Conservation (phyloP, 805 yeast genomes). For the Metschnikowia reukaufii region DNA sequence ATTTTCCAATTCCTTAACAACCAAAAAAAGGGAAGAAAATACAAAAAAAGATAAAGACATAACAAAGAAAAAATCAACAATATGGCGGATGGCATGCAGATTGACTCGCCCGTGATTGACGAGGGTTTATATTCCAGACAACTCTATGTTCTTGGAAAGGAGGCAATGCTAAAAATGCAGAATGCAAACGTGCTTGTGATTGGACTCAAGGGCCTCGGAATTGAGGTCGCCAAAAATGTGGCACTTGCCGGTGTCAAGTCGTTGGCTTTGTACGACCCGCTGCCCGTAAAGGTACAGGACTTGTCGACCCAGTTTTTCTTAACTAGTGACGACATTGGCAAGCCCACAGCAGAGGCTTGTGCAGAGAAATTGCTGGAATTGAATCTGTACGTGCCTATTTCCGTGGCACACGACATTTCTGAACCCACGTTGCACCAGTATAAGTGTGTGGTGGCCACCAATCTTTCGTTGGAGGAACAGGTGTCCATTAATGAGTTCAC, state of each 20-base stretch:
- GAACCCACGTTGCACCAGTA: conserved; percentile 55
- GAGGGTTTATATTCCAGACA: conserved; percentile 96
- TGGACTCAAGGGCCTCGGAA: conserved; percentile 90
- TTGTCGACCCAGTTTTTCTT: conserved; percentile 89
- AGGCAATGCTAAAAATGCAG: conserved; percentile 97
- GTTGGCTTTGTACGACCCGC: conserved; percentile 80
- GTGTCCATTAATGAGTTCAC: conserved; percentile 72
- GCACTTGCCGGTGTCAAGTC: conserved; percentile 97
- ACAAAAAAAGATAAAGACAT: background rate
- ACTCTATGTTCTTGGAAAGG: conserved; percentile 93
- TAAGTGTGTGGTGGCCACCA: conserved; percentile 86
- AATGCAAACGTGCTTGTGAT: conserved; percentile 86
- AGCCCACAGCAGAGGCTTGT: conserved; percentile 72
- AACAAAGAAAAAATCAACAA: background rate
- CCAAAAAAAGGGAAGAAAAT: too few relatives aligned
- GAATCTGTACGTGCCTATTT: conserved; percentile 86
- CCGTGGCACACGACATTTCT: conserved; percentile 57
- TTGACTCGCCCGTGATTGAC: conserved; percentile 62
- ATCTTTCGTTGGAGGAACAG: conserved; percentile 68
- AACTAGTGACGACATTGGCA: conserved; percentile 68
- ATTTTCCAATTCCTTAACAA: too few relatives aligned
- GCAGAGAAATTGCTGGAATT: conserved; percentile 71
- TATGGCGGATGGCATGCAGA: conserved; percentile 37
- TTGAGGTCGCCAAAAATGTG: conserved; percentile 94
- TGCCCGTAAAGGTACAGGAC: conserved; percentile 63